Base-by-base conservation (phyloP, 306 rosid species). In the Inga laurina region DNA sequence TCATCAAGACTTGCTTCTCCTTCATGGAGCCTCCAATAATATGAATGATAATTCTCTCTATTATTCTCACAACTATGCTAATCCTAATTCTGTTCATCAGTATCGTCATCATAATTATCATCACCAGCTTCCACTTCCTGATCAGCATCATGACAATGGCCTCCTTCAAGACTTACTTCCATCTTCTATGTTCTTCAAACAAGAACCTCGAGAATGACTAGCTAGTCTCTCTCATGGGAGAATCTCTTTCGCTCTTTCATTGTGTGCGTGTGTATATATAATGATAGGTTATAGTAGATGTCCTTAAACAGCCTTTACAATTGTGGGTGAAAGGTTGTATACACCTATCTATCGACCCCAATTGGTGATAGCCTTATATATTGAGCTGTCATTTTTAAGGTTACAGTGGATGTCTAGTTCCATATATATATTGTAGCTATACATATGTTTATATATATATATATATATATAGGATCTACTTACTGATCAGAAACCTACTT, bases 141-240 rank as follows among this genome's bases (percentile, higher is more conserved):
- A 56, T 54, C 67, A 18, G 9, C 34, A 44, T 41, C 52, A 44
- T 41, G 92, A 87, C 64, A 86, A 83, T 13, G 98, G 94, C 8
- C 92, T 92, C n/a, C 84, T 94, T 74, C 98, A 94, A 82, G 98
- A 94, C 78, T 82, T 92, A 34, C 80, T 92, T 45, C 92, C 97
- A 74, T 87, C 97, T 45, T 87, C 97, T 41, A 88, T 90, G 87
- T 90, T 94, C 90, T 83, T 89, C 79, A 88, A 87, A 82, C 92
- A 92, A 75, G 82, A 89, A 77, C 93, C 91, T 73, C 78, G 81
- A 88, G 34, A 81, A 46, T 32, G 9, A 65, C 21, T 11, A 15
- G 24, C 10, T 13, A 34, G 27, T 27, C 30, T 67, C 72, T 35
- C 45, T 21, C 30, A 3, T 22, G 0, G 6, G 8, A 39, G 18